Conservation (phyloP, 192 early-diverging fungal genomes). For the Spinellus fusiger region DNA sequence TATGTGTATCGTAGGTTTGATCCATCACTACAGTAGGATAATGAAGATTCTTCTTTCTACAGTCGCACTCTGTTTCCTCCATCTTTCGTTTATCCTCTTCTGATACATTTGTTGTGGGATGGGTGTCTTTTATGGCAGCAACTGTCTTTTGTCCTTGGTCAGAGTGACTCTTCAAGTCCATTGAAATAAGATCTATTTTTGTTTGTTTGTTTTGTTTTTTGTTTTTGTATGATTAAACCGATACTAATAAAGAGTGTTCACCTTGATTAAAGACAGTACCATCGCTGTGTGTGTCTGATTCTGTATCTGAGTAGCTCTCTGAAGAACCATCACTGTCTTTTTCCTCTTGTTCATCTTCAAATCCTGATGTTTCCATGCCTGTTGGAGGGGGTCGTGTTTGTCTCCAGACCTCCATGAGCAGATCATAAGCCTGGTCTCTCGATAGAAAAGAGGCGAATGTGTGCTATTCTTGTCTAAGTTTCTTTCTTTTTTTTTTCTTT, state of each 20-base stretch:
- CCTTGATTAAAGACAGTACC: too few relatives aligned
- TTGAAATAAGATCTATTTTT: too few relatives aligned
- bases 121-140: too few relatives aligned
- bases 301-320: too few relatives aligned
- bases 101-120: too few relatives aligned
- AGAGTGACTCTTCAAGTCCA: too few relatives aligned
- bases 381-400: neutral
- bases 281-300: too few relatives aligned
- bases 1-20: constrained; percentile 3
- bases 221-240: too few relatives aligned
- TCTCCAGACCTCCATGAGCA: constrained; percentile 63
- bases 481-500: neutral
- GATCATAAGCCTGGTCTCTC: constrained; percentile 71
- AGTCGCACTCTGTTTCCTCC: constrained; percentile 11
- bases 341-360: constrained; percentile 7
- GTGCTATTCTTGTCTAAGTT: constrained; percentile 37
- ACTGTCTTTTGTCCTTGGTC: too few relatives aligned
- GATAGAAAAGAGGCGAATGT: constrained; percentile 84
- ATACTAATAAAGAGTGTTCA: too few relatives aligned
- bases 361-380: neutral
- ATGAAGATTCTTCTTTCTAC: constrained; percentile 38
- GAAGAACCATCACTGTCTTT: too few relatives aligned
- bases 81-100: neutral
- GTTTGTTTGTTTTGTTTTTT: too few relatives aligned
- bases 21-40: constrained; percentile 35